Conservation (phyloP, 176 grass and related monocot genomes). For the Elaeis guineensis region DNA sequence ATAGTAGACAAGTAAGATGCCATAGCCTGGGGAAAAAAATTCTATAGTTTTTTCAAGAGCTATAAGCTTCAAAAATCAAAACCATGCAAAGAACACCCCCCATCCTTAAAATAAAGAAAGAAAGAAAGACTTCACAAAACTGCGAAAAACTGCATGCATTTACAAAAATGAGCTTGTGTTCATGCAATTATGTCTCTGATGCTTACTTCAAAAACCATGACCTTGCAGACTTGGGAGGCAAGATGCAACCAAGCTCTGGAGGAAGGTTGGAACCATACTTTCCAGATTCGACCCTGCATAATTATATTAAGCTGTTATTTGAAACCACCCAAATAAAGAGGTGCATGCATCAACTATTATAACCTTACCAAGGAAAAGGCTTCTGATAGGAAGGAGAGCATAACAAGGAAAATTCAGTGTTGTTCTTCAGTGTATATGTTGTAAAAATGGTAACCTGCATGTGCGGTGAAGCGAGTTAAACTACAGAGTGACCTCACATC, state of each 20-base stretch:
- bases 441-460: slow-evolving; percentile 69
- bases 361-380: slow-evolving; percentile 34
- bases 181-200: slow-evolving; percentile 15
- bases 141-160: too few species aligned
- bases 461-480: too few species aligned
- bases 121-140: too few species aligned
- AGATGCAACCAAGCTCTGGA: slow-evolving; percentile 57
- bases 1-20: too few species aligned
- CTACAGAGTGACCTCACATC: too few species aligned
- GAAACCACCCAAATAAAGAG: slow-evolving; percentile 12
- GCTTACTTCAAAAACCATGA: slow-evolving; percentile 83
- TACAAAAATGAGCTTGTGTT: too few species aligned
- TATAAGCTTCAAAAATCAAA: too few species aligned
- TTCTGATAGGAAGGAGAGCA: slow-evolving; percentile 52
- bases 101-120: too few species aligned
- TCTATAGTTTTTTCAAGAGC: too few species aligned
- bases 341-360: slow-evolving; percentile 21
- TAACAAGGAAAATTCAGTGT: slow-evolving; percentile 42
- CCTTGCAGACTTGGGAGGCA: slow-evolving; percentile 53
- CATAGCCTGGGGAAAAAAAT: too few species aligned
- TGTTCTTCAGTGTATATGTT: slow-evolving; percentile 63
- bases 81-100: too few species aligned
- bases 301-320: slow-evolving; percentile 25
- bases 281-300: slow-evolving; percentile 49
- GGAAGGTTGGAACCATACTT: slow-evolving; percentile 24